Evolutionary conservation across 2,329 filamentous ascomycete genomes (phyloP).

Genomic region (Graphilbum fragrans): DNA sequence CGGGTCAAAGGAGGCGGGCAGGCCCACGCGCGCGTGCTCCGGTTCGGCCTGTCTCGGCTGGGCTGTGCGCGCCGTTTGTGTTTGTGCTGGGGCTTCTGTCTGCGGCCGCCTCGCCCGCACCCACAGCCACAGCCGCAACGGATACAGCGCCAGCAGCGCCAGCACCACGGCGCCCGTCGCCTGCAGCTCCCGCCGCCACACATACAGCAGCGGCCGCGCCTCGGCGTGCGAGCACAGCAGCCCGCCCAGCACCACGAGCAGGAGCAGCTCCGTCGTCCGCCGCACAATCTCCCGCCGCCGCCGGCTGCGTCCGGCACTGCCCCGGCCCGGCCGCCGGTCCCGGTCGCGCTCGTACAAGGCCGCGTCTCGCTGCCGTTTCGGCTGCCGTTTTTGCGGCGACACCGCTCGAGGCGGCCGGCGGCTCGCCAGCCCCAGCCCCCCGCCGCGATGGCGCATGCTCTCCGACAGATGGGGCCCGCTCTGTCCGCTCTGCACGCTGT

Average conservation of each 20-base stretch:
- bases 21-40: no score
- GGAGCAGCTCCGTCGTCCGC: slow-evolving; percentile 37
- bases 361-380: background rate
- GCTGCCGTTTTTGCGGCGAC: slow-evolving; percentile 1
- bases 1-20: slow-evolving; percentile 77
- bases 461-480: no score
- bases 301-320: slow-evolving; percentile 21
- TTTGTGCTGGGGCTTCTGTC: background rate
- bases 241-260: slow-evolving; percentile 35
- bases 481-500: background rate
- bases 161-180: slow-evolving; percentile 22
- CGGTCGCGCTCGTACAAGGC: slow-evolving; percentile 4
- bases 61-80: background rate
- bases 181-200: slow-evolving; percentile 35
- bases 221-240: slow-evolving; percentile 34
- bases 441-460: background rate
- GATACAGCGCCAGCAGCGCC: slow-evolving; percentile 40
- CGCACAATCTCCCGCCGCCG: slow-evolving; percentile 39
- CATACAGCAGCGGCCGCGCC: slow-evolving; percentile 30
- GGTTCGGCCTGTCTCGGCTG: no score
- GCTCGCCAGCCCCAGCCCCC: background rate
- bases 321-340: slow-evolving; percentile 14
- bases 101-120: slow-evolving; percentile 3
- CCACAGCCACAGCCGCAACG: slow-evolving; percentile 43
- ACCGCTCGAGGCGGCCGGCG: background rate